Evolutionary conservation across 345 rosid species (phyloP), one percentile per base, ranked within the genome.

Genomic region (Noccaea caerulescens): DNA sequence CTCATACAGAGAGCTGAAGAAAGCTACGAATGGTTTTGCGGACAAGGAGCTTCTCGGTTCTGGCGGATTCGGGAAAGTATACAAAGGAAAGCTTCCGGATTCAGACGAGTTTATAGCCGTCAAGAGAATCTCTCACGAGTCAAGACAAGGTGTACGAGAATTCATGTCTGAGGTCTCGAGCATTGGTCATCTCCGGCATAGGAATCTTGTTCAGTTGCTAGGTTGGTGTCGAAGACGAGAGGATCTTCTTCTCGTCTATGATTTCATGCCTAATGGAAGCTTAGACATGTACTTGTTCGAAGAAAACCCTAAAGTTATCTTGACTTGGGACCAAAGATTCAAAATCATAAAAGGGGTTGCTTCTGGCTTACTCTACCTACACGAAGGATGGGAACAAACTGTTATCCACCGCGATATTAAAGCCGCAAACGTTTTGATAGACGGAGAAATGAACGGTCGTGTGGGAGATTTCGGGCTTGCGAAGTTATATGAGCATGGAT

Each of bases 381-480:
- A 91, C n/a, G 96, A 91, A 80, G 99, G 80, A 67, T 91, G 93
- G 95, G 99, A 94, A 49, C 92, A 94, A 54, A 72, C 84, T 3
- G 98, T 94, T 52, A 88, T 94, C 68, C 99, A 94, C 68, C 85
- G 99, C 37, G 99, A 94, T 60, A 80, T 89, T 23, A 94, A 94
- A 69, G 92, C 99, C 5, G 93, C 88, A 8, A 94, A 94, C 54
- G 91, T 94, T 60, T 71, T 94, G 67, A 58, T 91, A 20, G 99
- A 94, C 73, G 66, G 80, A 0, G 97, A 91, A 33, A 72, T 89
- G 38, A 89, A 86, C 45, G 97, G 97, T 1, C 84, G 87, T 51
- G 72, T 89, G 3, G 95, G 99, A 6, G 99, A 91, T 55, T 94
- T 94, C 33, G 99, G 99, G 30, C 87, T 94, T 0, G 99, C 99